phyloP scores from a whole-genome alignment of 148 eudicot genomes.

The Fagopyrum esculentum region DNA sequence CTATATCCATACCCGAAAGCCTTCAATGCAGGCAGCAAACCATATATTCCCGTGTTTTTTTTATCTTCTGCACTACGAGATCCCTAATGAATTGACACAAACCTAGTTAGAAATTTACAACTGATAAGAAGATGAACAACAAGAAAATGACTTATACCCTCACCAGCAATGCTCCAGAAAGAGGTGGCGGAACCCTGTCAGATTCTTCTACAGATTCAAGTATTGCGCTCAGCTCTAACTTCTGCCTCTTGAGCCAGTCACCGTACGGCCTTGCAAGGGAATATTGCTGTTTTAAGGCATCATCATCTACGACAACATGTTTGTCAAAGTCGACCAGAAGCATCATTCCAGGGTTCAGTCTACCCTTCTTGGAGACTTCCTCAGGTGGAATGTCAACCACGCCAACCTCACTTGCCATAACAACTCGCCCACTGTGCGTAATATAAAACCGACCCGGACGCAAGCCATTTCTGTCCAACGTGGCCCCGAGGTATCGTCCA shows the following conservation, averaged over 20 bases:
- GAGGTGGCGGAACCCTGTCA: slow-evolving; percentile 51
- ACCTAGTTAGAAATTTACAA: slow-evolving; percentile 16
- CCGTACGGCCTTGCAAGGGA: slow-evolving; percentile 84
- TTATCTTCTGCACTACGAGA: slow-evolving; percentile 59
- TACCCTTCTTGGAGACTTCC: slow-evolving; percentile 88
- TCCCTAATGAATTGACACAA: slow-evolving; percentile 29
- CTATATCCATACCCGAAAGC: slow-evolving; percentile 59
- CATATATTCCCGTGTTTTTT: slow-evolving; percentile 82
- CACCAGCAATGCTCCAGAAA: slow-evolving; percentile 68
- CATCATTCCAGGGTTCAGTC: slow-evolving; percentile 99
- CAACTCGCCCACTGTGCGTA: slow-evolving; percentile 87
- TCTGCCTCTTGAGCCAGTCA: slow-evolving; percentile 83
- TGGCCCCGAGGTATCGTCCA: slow-evolving; percentile 98
- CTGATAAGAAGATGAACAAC: neutral
- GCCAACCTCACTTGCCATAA: slow-evolving; percentile 99
- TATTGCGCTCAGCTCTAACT: slow-evolving; percentile 70
- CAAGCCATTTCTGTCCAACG: slow-evolving; percentile 88
- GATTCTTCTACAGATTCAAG: slow-evolving; percentile 67
- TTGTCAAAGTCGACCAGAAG: slow-evolving; percentile 97
- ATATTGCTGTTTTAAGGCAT: slow-evolving; percentile 86
- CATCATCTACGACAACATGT: slow-evolving; percentile 89
- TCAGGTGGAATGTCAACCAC: slow-evolving; percentile 96
- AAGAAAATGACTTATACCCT: slow-evolving; percentile 18
- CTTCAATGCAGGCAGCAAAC: slow-evolving; percentile 85
- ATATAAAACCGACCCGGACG: slow-evolving; percentile 95